Base-by-base conservation (phyloP, 2,329 filamentous ascomycete genomes). In the Neofusicoccum umdonicola region DNA sequence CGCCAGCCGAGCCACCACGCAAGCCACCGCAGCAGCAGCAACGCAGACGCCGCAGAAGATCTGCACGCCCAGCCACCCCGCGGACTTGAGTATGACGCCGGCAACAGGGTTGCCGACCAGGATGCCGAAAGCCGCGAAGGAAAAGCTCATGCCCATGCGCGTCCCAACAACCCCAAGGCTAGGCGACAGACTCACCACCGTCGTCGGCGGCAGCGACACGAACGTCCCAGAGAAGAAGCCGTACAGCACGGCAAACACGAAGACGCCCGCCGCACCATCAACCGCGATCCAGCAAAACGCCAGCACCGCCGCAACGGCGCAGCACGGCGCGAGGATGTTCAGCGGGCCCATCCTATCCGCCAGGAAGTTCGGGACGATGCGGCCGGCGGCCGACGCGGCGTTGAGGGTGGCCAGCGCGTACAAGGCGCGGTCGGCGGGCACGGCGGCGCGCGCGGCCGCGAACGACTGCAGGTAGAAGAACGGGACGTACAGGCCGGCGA, bases 391-490 rank as follows among this genome's bases (percentile, higher is more conserved):
- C 19, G 69, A 74, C 2, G 87, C 84, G 0, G 82, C 85, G 71
- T 91, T 91, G 68, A 91, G 80, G 65, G 91, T 87, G 1, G 88
- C 83, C 3, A 91, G 77, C n/a, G 91, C 80, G 70, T 90, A 91
- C 68, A 87, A 89, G 0, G 86, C 85, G 1, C 90, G 74, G 0
- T 83, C 79, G 2, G 79, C 69, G 65, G 77, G 75, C 51, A 56
- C 41, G 66, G 90, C 83, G 15, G 81, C 79, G 1, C 78, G 76
- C 0, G 79, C 73, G 1, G 85, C 79, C 3, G 86, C 87, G 69
- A 88, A 91, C 0, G 84, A 79, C 13, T 87, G 85, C 22, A 80
- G 70, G 70, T 81, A 83, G 72, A 82, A 82, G 70, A 83, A 83
- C 0, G 80, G 80, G 62, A 79, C 78, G 67, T 82, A 83, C 12